Percentiles rank a stretch among this genome's conserved stretches.
These are phyloP conservation scores for Talaromyces trachyspermus DNA, from an alignment of 495 filamentous ascomycete species.

Conservation along the genomic window DNA sequence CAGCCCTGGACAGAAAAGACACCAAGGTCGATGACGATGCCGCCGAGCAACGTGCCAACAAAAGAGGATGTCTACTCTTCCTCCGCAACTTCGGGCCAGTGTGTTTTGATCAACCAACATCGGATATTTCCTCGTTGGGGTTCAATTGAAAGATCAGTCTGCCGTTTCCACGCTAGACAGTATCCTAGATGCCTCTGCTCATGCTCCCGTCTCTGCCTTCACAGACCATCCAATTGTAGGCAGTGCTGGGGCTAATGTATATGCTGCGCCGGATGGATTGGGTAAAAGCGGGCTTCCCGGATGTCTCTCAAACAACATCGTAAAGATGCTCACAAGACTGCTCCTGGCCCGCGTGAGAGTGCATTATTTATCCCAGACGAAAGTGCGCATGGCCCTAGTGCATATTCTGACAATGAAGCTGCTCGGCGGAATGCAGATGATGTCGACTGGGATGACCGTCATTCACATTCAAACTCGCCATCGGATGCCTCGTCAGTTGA, in stretches of 20 bases:
- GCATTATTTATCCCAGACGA: neutral
- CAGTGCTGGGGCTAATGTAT: conserved; percentile 57
- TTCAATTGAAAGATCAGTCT: conserved; percentile 71
- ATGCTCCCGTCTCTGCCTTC: conserved; percentile 88
- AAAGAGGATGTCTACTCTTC: conserved; percentile 49
- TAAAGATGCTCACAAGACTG: conserved; percentile 16
- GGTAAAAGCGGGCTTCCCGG: conserved; percentile 20
- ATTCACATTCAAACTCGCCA: conserved; percentile 13
- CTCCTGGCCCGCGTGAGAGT: conserved; percentile 14
- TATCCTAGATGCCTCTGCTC: conserved; percentile 89
- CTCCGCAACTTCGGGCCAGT: conserved; percentile 83
- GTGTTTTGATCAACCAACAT: conserved; percentile 65
- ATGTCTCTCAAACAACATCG: conserved; percentile 15
- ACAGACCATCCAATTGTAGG: conserved; percentile 88
- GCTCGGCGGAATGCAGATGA: neutral
- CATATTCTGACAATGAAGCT: conserved; percentile 2
- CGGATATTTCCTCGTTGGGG: conserved; percentile 34
- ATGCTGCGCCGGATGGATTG: conserved; percentile 41
- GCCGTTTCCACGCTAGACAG: conserved; percentile 85
- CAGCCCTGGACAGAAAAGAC: neutral
- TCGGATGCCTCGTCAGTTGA: conserved; percentile 13
- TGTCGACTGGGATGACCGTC: neutral
- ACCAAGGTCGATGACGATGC: conserved; percentile 14
- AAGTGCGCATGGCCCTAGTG: neutral
- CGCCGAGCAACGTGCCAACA: conserved; percentile 13